Base-by-base conservation (phyloP, 2,329 filamentous ascomycete species). In the Colletotrichum godetiae region DNA sequence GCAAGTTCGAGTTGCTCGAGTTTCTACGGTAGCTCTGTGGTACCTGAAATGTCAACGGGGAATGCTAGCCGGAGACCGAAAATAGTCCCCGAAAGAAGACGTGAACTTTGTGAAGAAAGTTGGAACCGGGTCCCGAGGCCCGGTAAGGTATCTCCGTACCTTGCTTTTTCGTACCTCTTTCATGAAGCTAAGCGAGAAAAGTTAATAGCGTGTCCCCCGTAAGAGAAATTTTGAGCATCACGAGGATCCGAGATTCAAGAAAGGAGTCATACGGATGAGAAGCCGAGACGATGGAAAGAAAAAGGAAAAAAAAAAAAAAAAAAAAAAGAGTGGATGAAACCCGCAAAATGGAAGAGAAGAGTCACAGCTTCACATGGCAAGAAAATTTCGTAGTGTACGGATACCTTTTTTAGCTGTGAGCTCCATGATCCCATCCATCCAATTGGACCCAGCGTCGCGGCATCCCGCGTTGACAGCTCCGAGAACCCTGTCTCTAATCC, bases 401-500 rank as follows among this genome's bases (percentile, higher is more conserved):
- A n/a, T n/a, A n/a, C n/a, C 27, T 4, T 27, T 27, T 27, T 27
- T 4, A 27, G 27, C 27, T 27, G 27, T 27, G 27, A 19, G 27
- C 49, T 42, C 37, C 37, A 42, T 42, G 37, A 42, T 8, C 60
- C 68, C 53, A 37, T 31, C 53, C 53, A 53, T 31, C 53, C 53
- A 53, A n/a, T 49, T 67, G 60, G 65, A 37, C 69, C 70, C 65
- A 64, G 59, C 70, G 29, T 31, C 55, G 70, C 70, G 70, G 70
- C 46, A 72, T 72, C 66, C 70, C 70, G 70, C 59, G 65, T 64
- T 72, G 70, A 72, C 65, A 69, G 70, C 65, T 69, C 70, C 70
- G 59, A n/a, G 59, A 64, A 49, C 69, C 69, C 58, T 72, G 69
- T 64, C 42, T 57, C 42, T n/a, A 49, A 37, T 56, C 64, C 64